Base-by-base conservation (phyloP, 1,284 basidiomycete species). In the Sporisorium graminicola region DNA sequence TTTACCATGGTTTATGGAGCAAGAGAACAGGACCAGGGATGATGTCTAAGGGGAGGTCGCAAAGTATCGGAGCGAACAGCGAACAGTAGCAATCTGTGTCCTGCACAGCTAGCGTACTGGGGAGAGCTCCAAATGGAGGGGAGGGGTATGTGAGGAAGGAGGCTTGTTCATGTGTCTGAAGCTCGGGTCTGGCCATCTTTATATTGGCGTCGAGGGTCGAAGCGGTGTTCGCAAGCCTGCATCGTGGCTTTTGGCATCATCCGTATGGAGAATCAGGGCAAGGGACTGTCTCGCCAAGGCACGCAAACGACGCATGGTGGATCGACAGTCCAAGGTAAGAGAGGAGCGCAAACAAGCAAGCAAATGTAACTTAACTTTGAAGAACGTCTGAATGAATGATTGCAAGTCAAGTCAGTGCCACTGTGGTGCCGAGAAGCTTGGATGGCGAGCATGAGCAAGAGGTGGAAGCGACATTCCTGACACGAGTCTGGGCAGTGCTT, bases 1-100 rank as follows among this genome's bases (percentile, higher is more conserved):
- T 58, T 64, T 60, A 68, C 68, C 33, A 10, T 42, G n/a, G 37
- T 46, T 22, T 61, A 44, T 29, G 57, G 26, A n/a, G 16, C 9
- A 7, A 33, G 10, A 22, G n/a, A 13, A 20, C 27, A 18, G 22
- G 16, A 24, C 20, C n/a, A 35, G 37, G 24, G 29, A 46, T 10
- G 29, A n/a, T 44, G 44, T 16, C 13, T 7, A 46, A 42, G 40
- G 4, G 18, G 14, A 8, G 54, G 44, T 22, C 27, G 13, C 29
- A n/a, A 29, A 14, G n/a, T n/a, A n/a, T n/a, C n/a, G n/a, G n/a
- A n/a, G n/a, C n/a, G n/a, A n/a, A n/a, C n/a, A n/a, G n/a, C n/a
- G n/a, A n/a, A n/a, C 5, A 29, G 27, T 10, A 44, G 54, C 42
- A 27, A 13, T 44, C 42, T 56, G 42, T 40, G 53, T 31, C 53